phyloP scores from a whole-genome alignment of 352 stramenopile genomes.

The Pythium brachiatum region DNA sequence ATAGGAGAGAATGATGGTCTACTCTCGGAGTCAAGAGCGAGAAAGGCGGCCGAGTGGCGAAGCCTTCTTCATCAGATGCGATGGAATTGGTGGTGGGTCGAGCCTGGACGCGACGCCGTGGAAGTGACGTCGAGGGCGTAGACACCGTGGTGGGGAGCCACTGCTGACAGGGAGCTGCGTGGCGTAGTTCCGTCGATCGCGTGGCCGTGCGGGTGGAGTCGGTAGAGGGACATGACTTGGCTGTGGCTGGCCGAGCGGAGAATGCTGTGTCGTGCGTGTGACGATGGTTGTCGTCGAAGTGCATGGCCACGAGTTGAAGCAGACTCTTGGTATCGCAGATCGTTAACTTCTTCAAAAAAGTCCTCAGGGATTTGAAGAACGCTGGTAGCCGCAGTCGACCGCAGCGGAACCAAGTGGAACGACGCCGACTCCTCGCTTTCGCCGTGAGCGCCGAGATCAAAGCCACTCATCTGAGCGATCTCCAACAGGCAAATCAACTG shows the following conservation, averaged over 20 bases:
- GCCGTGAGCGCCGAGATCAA: background rate
- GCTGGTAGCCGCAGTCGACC: background rate
- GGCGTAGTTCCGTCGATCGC: background rate
- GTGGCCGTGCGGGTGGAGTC: background rate
- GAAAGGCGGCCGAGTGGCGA: background rate
- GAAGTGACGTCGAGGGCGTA: background rate
- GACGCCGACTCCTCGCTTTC: background rate
- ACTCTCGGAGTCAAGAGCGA: background rate
- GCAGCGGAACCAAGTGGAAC: background rate
- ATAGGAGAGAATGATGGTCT: background rate
- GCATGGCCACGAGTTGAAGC: background rate
- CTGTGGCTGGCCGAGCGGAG: background rate
- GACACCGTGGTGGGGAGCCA: background rate
- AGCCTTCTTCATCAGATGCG: background rate
- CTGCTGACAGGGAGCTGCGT: background rate
- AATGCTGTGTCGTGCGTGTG: background rate
- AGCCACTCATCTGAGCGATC: background rate
- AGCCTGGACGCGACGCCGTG: background rate
- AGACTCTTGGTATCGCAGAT: background rate
- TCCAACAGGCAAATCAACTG: constrained; percentile 19
- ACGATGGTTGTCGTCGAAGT: background rate
- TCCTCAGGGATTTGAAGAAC: background rate
- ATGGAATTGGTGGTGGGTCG: constrained; percentile 4
- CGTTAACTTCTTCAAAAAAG: background rate
- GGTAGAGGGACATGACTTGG: background rate